phyloP scores from a whole-genome alignment of 2,329 filamentous ascomycete genomes.

The Phaeosphaeriaceae sp. region DNA sequence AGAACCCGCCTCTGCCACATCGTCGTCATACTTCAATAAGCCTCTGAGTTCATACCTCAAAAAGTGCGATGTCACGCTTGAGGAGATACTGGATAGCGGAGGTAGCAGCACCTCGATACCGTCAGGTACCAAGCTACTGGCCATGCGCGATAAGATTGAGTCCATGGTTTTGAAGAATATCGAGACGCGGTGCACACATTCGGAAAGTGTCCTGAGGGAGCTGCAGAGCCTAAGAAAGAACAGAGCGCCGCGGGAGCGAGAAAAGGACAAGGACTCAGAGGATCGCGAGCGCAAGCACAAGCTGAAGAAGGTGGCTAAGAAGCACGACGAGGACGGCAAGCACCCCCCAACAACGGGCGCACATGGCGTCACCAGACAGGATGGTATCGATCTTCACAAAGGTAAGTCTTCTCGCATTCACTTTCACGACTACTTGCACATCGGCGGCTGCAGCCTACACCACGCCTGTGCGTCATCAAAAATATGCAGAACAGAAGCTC shows the following conservation, averaged over 20 bases:
- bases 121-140: constrained; percentile 70
- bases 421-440: not conserved
- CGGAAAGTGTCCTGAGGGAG: constrained; percentile 77
- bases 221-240: constrained; percentile 72
- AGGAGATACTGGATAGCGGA: constrained; percentile 73
- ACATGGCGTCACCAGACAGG: constrained; percentile 69
- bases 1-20: constrained; percentile 45
- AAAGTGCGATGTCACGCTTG: constrained; percentile 68
- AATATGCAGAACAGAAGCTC: not conserved
- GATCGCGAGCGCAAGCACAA: constrained; percentile 55
- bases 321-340: constrained; percentile 74
- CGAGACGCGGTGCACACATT: constrained; percentile 66
- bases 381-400: constrained; percentile 68
- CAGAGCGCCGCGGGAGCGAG: constrained; percentile 61
- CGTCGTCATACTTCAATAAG: constrained; percentile 71
- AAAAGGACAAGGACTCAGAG: constrained; percentile 58
- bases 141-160: constrained; percentile 72
- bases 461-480: not conserved
- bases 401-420: constrained; percentile 45
- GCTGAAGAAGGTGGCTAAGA: constrained; percentile 73
- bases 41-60: constrained; percentile 61
- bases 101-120: constrained; percentile 61
- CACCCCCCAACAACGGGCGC: constrained; percentile 68
- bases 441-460: not conserved
- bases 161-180: constrained; percentile 56